Evolutionary conservation across 805 yeast genomes (phyloP).

Genomic region (Nakazawaea ernobii): DNA sequence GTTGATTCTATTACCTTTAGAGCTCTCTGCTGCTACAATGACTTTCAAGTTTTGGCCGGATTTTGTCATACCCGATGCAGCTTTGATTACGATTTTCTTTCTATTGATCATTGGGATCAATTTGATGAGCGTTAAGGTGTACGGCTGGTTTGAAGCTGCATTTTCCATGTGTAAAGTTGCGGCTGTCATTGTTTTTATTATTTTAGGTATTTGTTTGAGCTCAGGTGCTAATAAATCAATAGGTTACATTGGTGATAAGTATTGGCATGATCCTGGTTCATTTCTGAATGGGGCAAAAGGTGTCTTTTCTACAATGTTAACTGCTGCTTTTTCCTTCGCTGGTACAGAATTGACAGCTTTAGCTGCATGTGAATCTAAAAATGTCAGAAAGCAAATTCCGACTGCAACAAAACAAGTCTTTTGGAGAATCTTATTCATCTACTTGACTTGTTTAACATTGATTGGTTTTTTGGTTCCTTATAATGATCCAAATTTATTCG

Average conservation of each 20-base stretch:
- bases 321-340: conserved; percentile 50
- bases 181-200: conserved; percentile 48
- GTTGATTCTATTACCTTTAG: conserved; percentile 46
- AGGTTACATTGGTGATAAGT: conserved; percentile 37
- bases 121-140: conserved; percentile 48
- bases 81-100: conserved; percentile 47
- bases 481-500: conserved; percentile 28
- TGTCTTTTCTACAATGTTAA: conserved; percentile 46
- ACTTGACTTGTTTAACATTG: conserved; percentile 36
- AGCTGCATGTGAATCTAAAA: conserved; percentile 42
- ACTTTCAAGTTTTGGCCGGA: conserved; percentile 45
- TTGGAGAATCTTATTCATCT: conserved; percentile 47
- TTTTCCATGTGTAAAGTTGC: conserved; percentile 43
- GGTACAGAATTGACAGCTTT: conserved; percentile 49
- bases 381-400: conserved; percentile 44
- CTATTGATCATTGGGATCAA: conserved; percentile 41
- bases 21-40: conserved; percentile 48
- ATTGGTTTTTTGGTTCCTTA: conserved; percentile 44
- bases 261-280: conserved; percentile 41
- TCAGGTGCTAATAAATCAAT: conserved; percentile 44
- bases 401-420: conserved; percentile 50
- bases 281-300: conserved; percentile 45
- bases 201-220: conserved; percentile 43
- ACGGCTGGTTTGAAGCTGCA: conserved; percentile 49
- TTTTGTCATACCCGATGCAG: conserved; percentile 34